These are phyloP conservation scores for Penicillium angulare DNA, from an alignment of 495 filamentous ascomycete genomes.

Conservation along the genomic window DNA sequence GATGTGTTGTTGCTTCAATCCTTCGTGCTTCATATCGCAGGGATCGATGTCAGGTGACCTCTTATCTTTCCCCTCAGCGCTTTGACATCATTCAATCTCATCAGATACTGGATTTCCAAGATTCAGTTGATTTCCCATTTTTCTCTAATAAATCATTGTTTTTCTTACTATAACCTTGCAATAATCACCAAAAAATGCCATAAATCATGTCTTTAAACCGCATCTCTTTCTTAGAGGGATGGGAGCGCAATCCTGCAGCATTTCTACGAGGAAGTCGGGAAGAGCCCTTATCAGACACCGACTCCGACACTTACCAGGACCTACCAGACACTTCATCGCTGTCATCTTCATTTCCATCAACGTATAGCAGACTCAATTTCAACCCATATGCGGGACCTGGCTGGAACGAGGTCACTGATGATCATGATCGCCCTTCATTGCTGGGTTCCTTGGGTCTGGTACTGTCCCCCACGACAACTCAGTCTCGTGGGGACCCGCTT, in stretches of 20 bases:
- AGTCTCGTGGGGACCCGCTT: constrained; percentile 8
- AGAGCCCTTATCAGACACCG: constrained; percentile 25
- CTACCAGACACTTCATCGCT: constrained; percentile 32
- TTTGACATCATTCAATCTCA: not conserved
- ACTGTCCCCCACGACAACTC: constrained; percentile 23
- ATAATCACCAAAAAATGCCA: not conserved
- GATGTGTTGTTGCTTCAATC: not conserved
- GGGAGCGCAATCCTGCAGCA: constrained; percentile 42
- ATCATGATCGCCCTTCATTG: constrained; percentile 31
- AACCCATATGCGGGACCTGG: constrained; percentile 45
- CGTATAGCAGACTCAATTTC: constrained; percentile 42
- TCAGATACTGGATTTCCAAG: too few relatives aligned
- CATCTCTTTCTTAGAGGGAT: constrained; percentile 43
- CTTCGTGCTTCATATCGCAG: not conserved
- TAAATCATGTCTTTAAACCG: constrained; percentile 31
- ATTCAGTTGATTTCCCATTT: too few relatives aligned
- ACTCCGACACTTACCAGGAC: constrained; percentile 31
- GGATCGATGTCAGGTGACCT: not conserved
- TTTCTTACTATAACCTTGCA: not conserved
- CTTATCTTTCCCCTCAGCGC: not conserved
- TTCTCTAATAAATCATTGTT: too few relatives aligned
- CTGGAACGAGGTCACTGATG: constrained; percentile 35
- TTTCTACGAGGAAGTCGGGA: constrained; percentile 25
- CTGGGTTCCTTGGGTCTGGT: constrained; percentile 15
- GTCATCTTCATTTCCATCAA: constrained; percentile 45